These are phyloP conservation scores for Pseudomassariella vexata DNA, from an alignment of 2,329 filamentous ascomycete species.

Conservation along the genomic window DNA sequence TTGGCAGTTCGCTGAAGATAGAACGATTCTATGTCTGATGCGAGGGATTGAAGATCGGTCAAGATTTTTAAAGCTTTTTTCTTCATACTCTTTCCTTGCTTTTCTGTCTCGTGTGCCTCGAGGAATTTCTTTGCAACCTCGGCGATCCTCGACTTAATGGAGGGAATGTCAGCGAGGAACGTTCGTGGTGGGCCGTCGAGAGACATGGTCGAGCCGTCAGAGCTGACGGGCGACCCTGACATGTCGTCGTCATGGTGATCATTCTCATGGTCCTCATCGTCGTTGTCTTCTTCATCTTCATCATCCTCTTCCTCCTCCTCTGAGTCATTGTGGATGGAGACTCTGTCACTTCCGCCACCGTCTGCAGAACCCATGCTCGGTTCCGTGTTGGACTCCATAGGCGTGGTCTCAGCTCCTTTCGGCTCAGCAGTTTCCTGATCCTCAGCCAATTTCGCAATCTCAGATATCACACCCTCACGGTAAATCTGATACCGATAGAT, in stretches of 20 bases:
- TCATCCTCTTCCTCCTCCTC: slow-evolving; percentile 49
- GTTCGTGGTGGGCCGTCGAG: slow-evolving; percentile 48
- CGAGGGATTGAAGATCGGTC: slow-evolving; percentile 63
- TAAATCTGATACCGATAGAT: slow-evolving; percentile 97
- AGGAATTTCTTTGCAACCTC: slow-evolving; percentile 77
- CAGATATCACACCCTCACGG: slow-evolving; percentile 88
- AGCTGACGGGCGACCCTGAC: slow-evolving; percentile 62
- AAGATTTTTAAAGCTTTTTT: slow-evolving; percentile 75
- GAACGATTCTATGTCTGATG: slow-evolving; percentile 64
- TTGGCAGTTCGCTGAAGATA: slow-evolving; percentile 54
- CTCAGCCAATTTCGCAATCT: slow-evolving; percentile 72
- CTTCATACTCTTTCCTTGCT: slow-evolving; percentile 66
- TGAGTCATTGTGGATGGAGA: slow-evolving; percentile 37
- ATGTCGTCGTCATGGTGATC: slow-evolving; percentile 47
- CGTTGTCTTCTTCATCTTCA: slow-evolving; percentile 44
- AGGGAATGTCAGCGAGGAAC: slow-evolving; percentile 41
- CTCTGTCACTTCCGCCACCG: slow-evolving; percentile 28
- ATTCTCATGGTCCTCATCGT: slow-evolving; percentile 44
- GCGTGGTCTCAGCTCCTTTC: slow-evolving; percentile 22
- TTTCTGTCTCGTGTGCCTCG: slow-evolving; percentile 73
- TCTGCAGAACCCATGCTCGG: slow-evolving; percentile 24
- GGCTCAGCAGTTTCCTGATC: slow-evolving; percentile 31
- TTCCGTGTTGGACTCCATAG: slow-evolving; percentile 19
- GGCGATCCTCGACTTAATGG: slow-evolving; percentile 68
- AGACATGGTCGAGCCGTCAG: slow-evolving; percentile 61